Evolutionary conservation across 352 stramenopile genomes (phyloP), one percentile per base, ranked within the genome.

Genomic region (Blastocystis sp.): DNA sequence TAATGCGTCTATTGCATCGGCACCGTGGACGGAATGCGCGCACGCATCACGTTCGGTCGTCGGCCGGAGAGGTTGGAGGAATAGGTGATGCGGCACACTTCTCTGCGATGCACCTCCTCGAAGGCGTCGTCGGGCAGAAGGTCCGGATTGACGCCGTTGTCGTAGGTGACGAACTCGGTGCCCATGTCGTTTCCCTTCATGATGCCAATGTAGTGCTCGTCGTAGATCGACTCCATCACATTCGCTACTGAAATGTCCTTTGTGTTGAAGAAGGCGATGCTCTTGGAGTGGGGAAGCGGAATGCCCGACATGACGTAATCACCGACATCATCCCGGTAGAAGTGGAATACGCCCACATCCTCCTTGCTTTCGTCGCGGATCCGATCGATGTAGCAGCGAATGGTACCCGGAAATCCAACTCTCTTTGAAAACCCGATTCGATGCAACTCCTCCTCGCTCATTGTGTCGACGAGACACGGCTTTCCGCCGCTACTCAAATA

Each of bases 91-190:
- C 63, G 67, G 60, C 37, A 60, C 24, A 89, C n/a, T 26, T 61
- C 39, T 2, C 45, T 60, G 41, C 63, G 63, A 10, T 39, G 33
- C 6, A 77, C 31, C 16, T 89, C 79, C 33, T 77, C 63, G 51
- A 89, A 89, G 21, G 66, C 62, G 3, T 39, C 37, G 1, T 89
- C 79, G 60, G 79, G 79, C 12, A 89, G 4, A 3, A 80, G 26
- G 0, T 37, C 67, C 2, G 63, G 63, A 29, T 89, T 89, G 24
- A 89, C 24, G 26, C 79, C 79, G 51, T 89, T 89, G 55, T 89
- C 79, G 60, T 79, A 89, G 13, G 79, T 12, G 39, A 80, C 35
- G 35, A 89, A 89, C 41, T 89, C 79, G 19, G 79, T 78, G 16
- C 79, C 79, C 33, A 80, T 33, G 1, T n/a, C n/a, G n/a, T 89